Evolutionary conservation across 1,139 yeast genomes (phyloP), one percentile per base, ranked within the genome.

Genomic region (Blastobotrys illinoisensis): DNA sequence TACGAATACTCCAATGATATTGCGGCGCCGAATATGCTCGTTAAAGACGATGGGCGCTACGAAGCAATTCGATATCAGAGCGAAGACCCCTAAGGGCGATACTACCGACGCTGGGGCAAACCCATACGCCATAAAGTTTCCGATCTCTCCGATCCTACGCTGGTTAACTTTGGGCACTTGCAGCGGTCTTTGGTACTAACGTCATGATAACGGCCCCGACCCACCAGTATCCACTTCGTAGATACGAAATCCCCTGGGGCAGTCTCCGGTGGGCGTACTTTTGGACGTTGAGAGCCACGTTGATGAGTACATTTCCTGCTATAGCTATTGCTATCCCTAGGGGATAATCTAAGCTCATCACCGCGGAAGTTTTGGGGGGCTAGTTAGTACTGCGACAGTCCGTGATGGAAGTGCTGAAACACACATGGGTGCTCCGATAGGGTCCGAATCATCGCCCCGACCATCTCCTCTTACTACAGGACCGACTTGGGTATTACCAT

Each of bases 101-200:
- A 77, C 79, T 3, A 74, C 66, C n/a, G 77, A 72, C 4, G 77
- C 76, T 1, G 78, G 77, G 0, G 78, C 75, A 48, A 74, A 65
- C 0, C 80, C 80, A 57, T 75, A 76, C 4, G 79, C 78, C 13
- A 76, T 62, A 56, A 77, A 75, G 58, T 75, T 76, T 14, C 77
- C 76, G 5, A 70, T 63, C 55, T 77, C 80, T 2, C 80, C 79
- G 5, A 64, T 53, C 4, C 52, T 51, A 47, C 23, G 2, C 20
- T 13, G n/a, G 20, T 16, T 40, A 11, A 5, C 20, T 23, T 16
- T 32, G 4, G 40, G 13, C 5, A 11, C 3, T n/a, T 32, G 3
- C 9, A 32, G 3, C 40, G 14, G 40, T 2, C 9, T 32, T 32
- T 11, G 40, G 13, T 19, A 44, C 57, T 14, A 58, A 52, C 24